Evolutionary conservation across 2,329 filamentous ascomycete species (phyloP), one percentile per base, ranked within the genome.

Genomic region (Colletotrichum destructivum): DNA sequence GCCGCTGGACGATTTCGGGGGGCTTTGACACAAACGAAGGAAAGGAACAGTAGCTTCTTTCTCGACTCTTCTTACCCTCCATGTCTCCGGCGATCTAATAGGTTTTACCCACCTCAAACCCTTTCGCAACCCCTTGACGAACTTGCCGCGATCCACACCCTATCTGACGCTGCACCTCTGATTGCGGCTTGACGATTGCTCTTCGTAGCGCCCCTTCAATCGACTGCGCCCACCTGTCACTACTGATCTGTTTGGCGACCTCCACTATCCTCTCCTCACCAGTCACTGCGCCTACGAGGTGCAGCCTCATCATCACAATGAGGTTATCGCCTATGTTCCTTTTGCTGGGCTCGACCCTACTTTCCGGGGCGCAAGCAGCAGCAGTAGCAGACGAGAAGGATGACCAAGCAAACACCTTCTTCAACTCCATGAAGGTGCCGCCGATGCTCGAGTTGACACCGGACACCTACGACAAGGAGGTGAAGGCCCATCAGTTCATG

Each of bases 401-500:
- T 42, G 82, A 85, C 8, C 65, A 69, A 26, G 69, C 64, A 74
- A 81, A 80, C 72, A 93, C 91, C 40, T 84, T 84, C 51, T 94
- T 94, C 84, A 92, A 94, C 78, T 88, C 86, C 73, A 85, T 91
- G 76, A 85, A 84, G 49, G 92, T 94, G 47, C 92, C 92, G 46
- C 89, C 91, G 5, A 82, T 93, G 77, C 81, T 87, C 54, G 88
- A 92, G 77, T 78, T 94, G 73, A 88, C 86, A 2, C 86, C 87
- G 38, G 81, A 86, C 54, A 91, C 85, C 75, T 88, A 91, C 75
- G 87, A 90, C 6, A 83, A 87, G 46, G 87, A 89, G 74, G 81
- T 88, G 56, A 88, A 88, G 73, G 84, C 83, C 66, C 82, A 84
- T 42, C 88, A 88, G 78, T 89, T 85, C 77, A 74, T 89, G 71